A percentile compares a stretch with the other conserved stretches of the same genome.
Conservation (phyloP, 352 stramenopile species). For the Globisporangium megalacanthum region DNA sequence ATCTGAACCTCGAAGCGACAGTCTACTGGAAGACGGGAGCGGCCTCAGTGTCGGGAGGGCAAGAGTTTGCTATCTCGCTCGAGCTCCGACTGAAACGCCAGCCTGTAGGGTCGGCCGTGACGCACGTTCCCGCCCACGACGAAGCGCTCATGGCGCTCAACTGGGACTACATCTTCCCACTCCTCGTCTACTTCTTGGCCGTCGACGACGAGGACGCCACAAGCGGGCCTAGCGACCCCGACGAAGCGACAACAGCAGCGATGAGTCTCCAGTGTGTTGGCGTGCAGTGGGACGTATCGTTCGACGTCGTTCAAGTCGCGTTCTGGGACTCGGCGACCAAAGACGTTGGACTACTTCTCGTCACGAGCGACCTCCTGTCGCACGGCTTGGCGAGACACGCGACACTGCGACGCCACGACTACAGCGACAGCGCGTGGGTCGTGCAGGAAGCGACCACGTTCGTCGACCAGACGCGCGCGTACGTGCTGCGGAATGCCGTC, state of each 20-base stretch:
- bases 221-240: not conserved
- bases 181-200: slow-evolving; percentile 44
- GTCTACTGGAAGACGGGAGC: slow-evolving; percentile 19
- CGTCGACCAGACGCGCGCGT: slow-evolving; percentile 45
- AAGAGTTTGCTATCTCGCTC: slow-evolving; percentile 42
- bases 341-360: slow-evolving; percentile 39
- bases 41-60: not conserved
- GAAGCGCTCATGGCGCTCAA: slow-evolving; percentile 52
- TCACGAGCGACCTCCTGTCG: slow-evolving; percentile 49
- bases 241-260: not conserved
- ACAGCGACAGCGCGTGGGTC: slow-evolving; percentile 19
- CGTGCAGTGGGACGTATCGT: slow-evolving; percentile 58
- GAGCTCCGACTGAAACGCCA: slow-evolving; percentile 41
- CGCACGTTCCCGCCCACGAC: slow-evolving; percentile 31
- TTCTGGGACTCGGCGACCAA: slow-evolving; percentile 67
- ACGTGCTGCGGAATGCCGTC: slow-evolving; percentile 36
- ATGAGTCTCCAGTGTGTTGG: slow-evolving; percentile 30
- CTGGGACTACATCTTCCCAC: slow-evolving; percentile 69
- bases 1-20: slow-evolving; percentile 19
- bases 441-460: slow-evolving; percentile 59
- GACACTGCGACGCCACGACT: not conserved
- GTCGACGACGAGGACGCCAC: slow-evolving; percentile 26
- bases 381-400: slow-evolving; percentile 31
- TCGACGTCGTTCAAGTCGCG: slow-evolving; percentile 48
- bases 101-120: slow-evolving; percentile 5